Percentiles rank a stretch among this genome's conserved stretches.
Evolutionary conservation across 805 yeast species (phyloP).

Genomic region (Metahyphopichia silvanorum): DNA sequence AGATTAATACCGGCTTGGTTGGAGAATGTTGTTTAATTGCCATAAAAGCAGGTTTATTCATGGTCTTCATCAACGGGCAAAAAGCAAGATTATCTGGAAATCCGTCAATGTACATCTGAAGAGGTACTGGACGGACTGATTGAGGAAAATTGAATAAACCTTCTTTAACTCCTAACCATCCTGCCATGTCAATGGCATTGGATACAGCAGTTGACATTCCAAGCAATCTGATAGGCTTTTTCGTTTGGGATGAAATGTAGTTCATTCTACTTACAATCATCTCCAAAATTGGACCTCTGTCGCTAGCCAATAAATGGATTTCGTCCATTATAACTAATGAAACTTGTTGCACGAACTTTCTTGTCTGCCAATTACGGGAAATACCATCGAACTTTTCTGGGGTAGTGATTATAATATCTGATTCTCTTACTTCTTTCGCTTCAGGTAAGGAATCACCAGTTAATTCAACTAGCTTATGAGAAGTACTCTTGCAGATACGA

Average conservation of each 20-base stretch:
- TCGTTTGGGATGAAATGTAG: slow-evolving; percentile 59
- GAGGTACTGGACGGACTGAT: slow-evolving; percentile 81
- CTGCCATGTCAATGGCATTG: slow-evolving; percentile 82
- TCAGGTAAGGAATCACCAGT: slow-evolving; percentile 84
- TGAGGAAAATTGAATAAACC: slow-evolving; percentile 80
- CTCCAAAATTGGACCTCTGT: slow-evolving; percentile 82
- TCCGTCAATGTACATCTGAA: slow-evolving; percentile 85
- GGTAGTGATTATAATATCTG: slow-evolving; percentile 77
- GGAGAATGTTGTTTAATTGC: slow-evolving; percentile 93
- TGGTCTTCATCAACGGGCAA: slow-evolving; percentile 81
- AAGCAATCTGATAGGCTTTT: slow-evolving; percentile 58
- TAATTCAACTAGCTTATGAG: slow-evolving; percentile 61
- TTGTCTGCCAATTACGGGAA: slow-evolving; percentile 79
- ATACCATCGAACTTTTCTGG: slow-evolving; percentile 89
- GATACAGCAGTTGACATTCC: slow-evolving; percentile 88
- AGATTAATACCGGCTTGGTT: slow-evolving; percentile 75
- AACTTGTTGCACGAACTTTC: slow-evolving; percentile 71
- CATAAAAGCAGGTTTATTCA: slow-evolving; percentile 88
- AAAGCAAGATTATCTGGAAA: slow-evolving; percentile 79
- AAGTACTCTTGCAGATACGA: slow-evolving; percentile 46
- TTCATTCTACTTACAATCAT: slow-evolving; percentile 90
- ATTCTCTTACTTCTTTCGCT: slow-evolving; percentile 58
- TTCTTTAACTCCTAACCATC: slow-evolving; percentile 73
- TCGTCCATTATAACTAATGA: slow-evolving; percentile 83
- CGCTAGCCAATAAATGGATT: slow-evolving; percentile 79